phyloP scores from a whole-genome alignment of 192 early-diverging fungal species.

The Entomortierella chlamydospora region DNA sequence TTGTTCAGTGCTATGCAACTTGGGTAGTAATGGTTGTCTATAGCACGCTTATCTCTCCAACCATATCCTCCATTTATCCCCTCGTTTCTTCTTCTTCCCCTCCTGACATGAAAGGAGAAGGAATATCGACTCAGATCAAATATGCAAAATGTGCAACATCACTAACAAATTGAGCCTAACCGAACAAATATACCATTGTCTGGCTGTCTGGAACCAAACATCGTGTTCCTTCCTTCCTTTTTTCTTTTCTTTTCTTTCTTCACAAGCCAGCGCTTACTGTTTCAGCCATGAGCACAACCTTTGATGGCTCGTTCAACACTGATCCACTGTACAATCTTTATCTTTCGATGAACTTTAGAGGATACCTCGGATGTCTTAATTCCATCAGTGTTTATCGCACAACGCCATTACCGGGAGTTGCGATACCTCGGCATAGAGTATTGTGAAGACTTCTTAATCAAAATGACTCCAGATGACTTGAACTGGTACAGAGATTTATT shows the following conservation, averaged over 20 bases:
- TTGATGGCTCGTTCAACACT: too few species aligned
- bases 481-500: slow-evolving; percentile 34
- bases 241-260: not conserved
- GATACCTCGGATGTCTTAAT: slow-evolving; percentile 89
- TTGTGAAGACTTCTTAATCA: slow-evolving; percentile 19
- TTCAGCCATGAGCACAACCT: too few species aligned
- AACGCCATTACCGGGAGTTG: slow-evolving; percentile 73
- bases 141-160: not conserved
- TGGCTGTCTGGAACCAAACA: too few species aligned
- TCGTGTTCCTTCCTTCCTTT: too few species aligned
- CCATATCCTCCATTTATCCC: not conserved
- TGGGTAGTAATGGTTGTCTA: too few species aligned
- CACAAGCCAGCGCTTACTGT: not conserved
- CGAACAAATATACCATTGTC: too few species aligned
- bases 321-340: too few species aligned
- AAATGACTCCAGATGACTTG: slow-evolving; percentile 45
- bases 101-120: slow-evolving; percentile 4
- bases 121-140: not conserved
- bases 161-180: not conserved
- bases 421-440: slow-evolving; percentile 50
- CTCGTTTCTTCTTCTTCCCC: not conserved
- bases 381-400: slow-evolving; percentile 88
- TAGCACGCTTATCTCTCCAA: not conserved
- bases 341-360: slow-evolving; percentile 63
- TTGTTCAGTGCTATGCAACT: too few species aligned